A percentile compares a stretch with the other conserved stretches of the same genome.
These are phyloP conservation scores for Periconia sp. DNA, from an alignment of 2,329 filamentous ascomycete species.

Conservation along the genomic window DNA sequence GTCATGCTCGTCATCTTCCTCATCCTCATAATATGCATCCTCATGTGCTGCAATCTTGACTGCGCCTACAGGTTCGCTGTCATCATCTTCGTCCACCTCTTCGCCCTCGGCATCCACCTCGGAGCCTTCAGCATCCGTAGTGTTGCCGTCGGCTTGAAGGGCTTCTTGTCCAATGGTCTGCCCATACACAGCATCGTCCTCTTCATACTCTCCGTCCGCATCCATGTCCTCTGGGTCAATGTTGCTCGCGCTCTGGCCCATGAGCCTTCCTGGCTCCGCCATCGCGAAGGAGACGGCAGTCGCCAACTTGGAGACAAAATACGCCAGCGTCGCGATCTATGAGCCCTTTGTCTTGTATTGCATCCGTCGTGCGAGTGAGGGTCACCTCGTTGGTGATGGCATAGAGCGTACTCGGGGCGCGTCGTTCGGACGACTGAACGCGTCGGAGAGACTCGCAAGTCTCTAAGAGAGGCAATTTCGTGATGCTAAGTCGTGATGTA, in stretches of 20 bases:
- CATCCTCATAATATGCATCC: conserved; percentile 44
- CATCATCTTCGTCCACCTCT: conserved; percentile 60
- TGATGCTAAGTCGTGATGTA: conserved; percentile 10
- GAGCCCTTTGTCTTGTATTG: conserved; percentile 20
- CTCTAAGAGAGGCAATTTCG: conserved; percentile 11
- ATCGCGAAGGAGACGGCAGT: conserved; percentile 50
- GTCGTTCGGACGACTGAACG: no score
- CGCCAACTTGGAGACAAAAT: conserved; percentile 46
- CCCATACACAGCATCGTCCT: conserved; percentile 43
- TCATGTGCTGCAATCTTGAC: conserved; percentile 48
- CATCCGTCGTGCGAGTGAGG: conserved; percentile 29
- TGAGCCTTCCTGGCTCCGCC: conserved; percentile 48
- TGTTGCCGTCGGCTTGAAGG: conserved; percentile 36
- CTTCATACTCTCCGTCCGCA: conserved; percentile 47
- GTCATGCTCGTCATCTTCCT: conserved; percentile 48
- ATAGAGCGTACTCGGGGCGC: conserved; percentile 36
- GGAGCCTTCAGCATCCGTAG: conserved; percentile 49
- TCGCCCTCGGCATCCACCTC: conserved; percentile 52
- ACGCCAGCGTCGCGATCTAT: conserved; percentile 41
- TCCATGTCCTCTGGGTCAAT: conserved; percentile 43
- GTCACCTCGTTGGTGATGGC: conserved; percentile 27
- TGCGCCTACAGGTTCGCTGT: conserved; percentile 51
- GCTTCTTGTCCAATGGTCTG: conserved; percentile 22
- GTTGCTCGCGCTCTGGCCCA: conserved; percentile 41
- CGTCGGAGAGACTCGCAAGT: conserved; percentile 12